Evolutionary conservation across 2,329 filamentous ascomycete genomes (phyloP).

Genomic region (Hansfordia pulvinata): DNA sequence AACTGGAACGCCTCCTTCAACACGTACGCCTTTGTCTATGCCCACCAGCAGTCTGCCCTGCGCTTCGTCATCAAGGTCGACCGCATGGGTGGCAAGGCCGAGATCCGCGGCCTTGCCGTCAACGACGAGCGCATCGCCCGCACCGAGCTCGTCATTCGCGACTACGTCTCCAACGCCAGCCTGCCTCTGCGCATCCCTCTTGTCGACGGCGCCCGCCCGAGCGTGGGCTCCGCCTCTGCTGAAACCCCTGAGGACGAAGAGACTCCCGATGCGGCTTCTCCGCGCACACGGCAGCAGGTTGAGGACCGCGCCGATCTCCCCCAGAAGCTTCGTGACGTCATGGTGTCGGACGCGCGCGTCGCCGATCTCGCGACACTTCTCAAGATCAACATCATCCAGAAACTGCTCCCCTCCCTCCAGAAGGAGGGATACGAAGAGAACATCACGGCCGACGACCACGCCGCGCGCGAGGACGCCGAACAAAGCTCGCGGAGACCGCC

Average conservation of each 20-base stretch:
- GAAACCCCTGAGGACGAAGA: conserved; percentile 15
- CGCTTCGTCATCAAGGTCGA: conserved; percentile 72
- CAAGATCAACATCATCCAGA: conserved; percentile 72
- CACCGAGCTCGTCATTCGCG: conserved; percentile 60
- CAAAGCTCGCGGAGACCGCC: conserved; percentile 26
- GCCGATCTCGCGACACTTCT: conserved; percentile 55
- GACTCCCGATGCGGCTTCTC: conserved; percentile 5
- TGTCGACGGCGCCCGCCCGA: conserved; percentile 25
- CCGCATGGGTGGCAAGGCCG: conserved; percentile 70
- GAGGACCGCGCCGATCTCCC: conserved; percentile 37
- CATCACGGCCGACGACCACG: conserved; percentile 25
- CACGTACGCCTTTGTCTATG: conserved; percentile 74
- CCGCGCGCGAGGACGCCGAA: conserved; percentile 25
- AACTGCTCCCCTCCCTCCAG: conserved; percentile 61
- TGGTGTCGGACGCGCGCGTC: conserved; percentile 61
- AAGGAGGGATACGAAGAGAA: conserved; percentile 72
- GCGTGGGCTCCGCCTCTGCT: no score
- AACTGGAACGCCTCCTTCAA: conserved; percentile 68
- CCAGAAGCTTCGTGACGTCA: conserved; percentile 43
- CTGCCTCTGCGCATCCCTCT: conserved; percentile 43
- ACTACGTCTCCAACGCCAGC: conserved; percentile 53
- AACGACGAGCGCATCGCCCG: conserved; percentile 71
- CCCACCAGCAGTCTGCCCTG: conserved; percentile 74
- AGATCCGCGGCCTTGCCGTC: conserved; percentile 65
- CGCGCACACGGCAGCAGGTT: no score